Evolutionary conservation across 306 rosid genomes (phyloP), one percentile per base, ranked within the genome.

Genomic region (Quercus glauca): DNA sequence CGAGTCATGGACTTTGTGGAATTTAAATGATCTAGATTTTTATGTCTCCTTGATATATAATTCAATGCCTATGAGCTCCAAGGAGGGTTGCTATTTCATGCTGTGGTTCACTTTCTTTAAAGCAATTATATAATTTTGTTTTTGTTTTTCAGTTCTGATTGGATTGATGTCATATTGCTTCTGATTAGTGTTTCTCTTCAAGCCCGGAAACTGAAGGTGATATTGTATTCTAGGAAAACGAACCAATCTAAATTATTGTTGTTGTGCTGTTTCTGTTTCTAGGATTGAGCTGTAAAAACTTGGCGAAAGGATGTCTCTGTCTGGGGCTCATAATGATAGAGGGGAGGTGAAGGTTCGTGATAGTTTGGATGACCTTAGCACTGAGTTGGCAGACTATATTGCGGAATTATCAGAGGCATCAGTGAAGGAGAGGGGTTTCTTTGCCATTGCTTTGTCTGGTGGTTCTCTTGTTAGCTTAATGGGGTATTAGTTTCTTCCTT

Each of bases 401-500:
- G 96, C 97, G 19, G 97, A 91, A 69, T 69, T 93, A 76, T 90
- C 99, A 7, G 98, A 96, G 80, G 89, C 86, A 13, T 87, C 97
- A 53, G 98, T 96, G 90, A 89, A 96, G 88, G 98, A 91, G 84
- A 85, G 94, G 21, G 99, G 98, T 35, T 88, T 81, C 35, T 96
- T 96, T 89, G 79, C 99, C 55, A 69, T 96, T 73, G 99, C 94
- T 79, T 83, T 96, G 83, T 91, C 99, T 82, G 99, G 99, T 93
- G 99, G 99, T 88, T 96, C 99, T 87, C 98, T 93, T 80, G 88
- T 96, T 91, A 89, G 88, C 86, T 90, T 96, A 87, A 82, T 96
- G 97, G 96, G 99, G 99, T 96, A 96, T 87, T 73, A 74, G 84
- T 87, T 80, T 75, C 81, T 85, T 88, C 84, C 86, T 79, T 85